phyloP scores from a whole-genome alignment of 306 rosid species.

The Senna tora region DNA sequence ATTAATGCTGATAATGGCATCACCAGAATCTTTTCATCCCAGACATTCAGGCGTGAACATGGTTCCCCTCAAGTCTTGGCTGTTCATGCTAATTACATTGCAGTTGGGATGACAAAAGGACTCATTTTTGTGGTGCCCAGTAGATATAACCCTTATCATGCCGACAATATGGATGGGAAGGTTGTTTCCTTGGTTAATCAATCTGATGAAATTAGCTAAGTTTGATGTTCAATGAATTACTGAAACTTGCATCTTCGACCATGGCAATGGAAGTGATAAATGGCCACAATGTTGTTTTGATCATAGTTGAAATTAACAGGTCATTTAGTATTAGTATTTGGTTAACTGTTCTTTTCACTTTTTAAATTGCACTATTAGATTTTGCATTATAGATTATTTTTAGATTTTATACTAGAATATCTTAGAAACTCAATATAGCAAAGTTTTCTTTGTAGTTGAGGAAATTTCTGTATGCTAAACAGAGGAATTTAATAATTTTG shows the following conservation, averaged over 20 bases:
- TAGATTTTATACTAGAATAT: constrained; percentile 26
- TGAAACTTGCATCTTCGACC: constrained; percentile 6
- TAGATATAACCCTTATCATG: constrained; percentile 77
- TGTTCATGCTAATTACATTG: constrained; percentile 81
- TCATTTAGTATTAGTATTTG: constrained; percentile 19
- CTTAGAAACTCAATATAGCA: constrained; percentile 19
- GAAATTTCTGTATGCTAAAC: neutral
- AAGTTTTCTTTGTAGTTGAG: neutral
- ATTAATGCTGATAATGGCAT: constrained; percentile 67
- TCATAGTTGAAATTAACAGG: neutral
- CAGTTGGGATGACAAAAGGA: constrained; percentile 92
- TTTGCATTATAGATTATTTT: constrained; percentile 26
- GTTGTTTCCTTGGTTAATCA: constrained; percentile 41
- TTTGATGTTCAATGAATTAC: constrained; percentile 30
- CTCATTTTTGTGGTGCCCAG: constrained; percentile 71
- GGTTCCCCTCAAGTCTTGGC: constrained; percentile 91
- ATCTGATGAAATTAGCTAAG: constrained; percentile 22
- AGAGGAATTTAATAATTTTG: constrained; percentile 12
- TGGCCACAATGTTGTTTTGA: constrained; percentile 13
- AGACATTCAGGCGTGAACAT: constrained; percentile 74
- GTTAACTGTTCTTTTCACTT: constrained; percentile 25
- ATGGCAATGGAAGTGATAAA: neutral
- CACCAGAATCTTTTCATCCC: constrained; percentile 69
- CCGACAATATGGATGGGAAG: constrained; percentile 83
- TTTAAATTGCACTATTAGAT: constrained; percentile 22